Evolutionary conservation across 2,329 filamentous ascomycete species (phyloP).

Genomic region (Xylogone sp.): DNA sequence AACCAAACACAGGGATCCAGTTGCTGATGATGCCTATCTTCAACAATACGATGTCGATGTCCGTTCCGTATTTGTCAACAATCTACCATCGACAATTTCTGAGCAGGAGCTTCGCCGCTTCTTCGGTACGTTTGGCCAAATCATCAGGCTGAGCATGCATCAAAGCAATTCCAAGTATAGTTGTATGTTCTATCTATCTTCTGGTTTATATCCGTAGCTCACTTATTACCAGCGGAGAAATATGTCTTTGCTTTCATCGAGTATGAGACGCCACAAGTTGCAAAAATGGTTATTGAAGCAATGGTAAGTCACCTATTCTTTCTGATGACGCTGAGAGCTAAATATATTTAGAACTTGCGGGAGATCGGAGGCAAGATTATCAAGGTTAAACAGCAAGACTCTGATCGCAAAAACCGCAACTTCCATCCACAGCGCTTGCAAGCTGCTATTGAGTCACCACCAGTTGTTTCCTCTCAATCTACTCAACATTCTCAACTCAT

Average conservation of each 20-base stretch:
- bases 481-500: neutral
- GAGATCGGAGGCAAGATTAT: neutral
- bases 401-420: neutral
- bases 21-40: conserved; percentile 20
- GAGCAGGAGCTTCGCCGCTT: conserved; percentile 34
- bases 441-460: neutral
- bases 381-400: neutral
- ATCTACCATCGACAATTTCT: conserved; percentile 35
- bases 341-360: neutral
- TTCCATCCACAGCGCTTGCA: neutral
- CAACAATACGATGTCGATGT: conserved; percentile 39
- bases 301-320: neutral
- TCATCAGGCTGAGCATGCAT: conserved; percentile 31
- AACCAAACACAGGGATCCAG: neutral
- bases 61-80: conserved; percentile 45
- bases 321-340: neutral
- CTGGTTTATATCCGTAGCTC: conserved; percentile 5
- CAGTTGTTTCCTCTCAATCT: conserved; percentile 8
- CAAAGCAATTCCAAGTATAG: conserved; percentile 25
- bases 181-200: conserved; percentile 14
- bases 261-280: conserved; percentile 9
- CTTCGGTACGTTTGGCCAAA: conserved; percentile 34
- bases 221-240: conserved; percentile 19
- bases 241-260: conserved; percentile 32
- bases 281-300: neutral